Evolutionary conservation across 179 eudicot species (phyloP).

Genomic region (Spergularia azorica): DNA sequence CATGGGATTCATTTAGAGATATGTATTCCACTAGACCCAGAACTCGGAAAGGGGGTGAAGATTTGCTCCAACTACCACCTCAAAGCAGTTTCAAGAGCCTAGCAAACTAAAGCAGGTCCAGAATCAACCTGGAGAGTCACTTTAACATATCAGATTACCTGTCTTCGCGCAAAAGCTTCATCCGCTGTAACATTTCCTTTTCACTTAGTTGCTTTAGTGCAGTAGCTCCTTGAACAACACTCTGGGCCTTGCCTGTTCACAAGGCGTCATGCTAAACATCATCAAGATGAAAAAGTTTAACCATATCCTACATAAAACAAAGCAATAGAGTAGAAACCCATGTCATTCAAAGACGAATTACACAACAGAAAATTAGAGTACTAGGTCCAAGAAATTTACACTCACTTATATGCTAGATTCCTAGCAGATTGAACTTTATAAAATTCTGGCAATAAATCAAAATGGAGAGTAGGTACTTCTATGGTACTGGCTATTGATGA

Average conservation of each 20-base stretch:
- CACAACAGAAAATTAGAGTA: conserved; percentile 7
- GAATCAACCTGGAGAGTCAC: not conserved
- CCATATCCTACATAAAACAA: conserved; percentile 29
- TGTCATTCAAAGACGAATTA: conserved; percentile 20
- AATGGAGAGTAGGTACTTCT: no score
- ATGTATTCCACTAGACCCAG: no score
- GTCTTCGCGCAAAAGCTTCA: conserved; percentile 69
- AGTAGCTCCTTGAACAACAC: conserved; percentile 43
- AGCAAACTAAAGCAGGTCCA: not conserved
- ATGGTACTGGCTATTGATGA: no score
- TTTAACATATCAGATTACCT: conserved; percentile 41
- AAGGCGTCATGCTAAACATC: conserved; percentile 37
- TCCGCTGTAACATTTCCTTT: conserved; percentile 67
- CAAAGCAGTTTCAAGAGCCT: not conserved
- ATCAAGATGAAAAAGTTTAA: conserved; percentile 34
- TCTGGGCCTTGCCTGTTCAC: conserved; percentile 63
- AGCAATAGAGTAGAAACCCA: conserved; percentile 14
- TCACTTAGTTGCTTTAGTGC: conserved; percentile 57
- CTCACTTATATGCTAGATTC: not conserved
- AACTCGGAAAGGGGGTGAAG: no score
- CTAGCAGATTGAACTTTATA: not conserved
- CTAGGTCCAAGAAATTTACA: not conserved
- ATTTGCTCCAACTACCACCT: no score
- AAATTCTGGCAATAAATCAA: not conserved
- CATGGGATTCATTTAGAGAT: no score